Conservation (phyloP, 257 asterid genomes). For the Nicotiana knightiana region DNA sequence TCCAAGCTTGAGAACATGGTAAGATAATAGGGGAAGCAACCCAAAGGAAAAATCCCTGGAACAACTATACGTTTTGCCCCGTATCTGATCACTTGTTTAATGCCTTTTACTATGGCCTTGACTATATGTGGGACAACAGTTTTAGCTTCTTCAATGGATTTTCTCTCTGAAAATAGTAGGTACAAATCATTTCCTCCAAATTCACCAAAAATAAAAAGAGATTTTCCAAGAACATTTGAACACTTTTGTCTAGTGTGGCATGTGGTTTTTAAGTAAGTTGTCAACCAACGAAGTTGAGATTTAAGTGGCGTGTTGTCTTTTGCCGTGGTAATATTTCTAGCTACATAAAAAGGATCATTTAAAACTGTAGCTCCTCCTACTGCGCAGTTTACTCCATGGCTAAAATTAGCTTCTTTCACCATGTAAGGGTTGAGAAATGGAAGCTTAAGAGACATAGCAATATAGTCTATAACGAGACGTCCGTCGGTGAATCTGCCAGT, state of each 20-base stretch:
- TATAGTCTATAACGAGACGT: background rate
- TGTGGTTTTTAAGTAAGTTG: background rate
- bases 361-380: background rate
- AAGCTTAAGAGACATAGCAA: background rate
- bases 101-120: background rate
- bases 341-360: background rate
- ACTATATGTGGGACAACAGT: background rate
- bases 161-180: background rate
- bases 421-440: background rate
- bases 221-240: background rate
- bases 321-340: background rate
- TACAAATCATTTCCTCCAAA: background rate
- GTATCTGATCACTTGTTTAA: background rate
- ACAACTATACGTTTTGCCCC: conserved; percentile 1
- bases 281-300: background rate
- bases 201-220: background rate
- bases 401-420: background rate
- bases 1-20: background rate
- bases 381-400: background rate
- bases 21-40: background rate
- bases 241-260: background rate
- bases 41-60: background rate
- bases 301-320: background rate
- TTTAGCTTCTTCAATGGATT: background rate
- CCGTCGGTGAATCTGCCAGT: background rate